Percentiles rank a stretch among this genome's conserved stretches.
Evolutionary conservation across 768 basidiomycete genomes (phyloP).

Genomic region (Tricholomella constricta): DNA sequence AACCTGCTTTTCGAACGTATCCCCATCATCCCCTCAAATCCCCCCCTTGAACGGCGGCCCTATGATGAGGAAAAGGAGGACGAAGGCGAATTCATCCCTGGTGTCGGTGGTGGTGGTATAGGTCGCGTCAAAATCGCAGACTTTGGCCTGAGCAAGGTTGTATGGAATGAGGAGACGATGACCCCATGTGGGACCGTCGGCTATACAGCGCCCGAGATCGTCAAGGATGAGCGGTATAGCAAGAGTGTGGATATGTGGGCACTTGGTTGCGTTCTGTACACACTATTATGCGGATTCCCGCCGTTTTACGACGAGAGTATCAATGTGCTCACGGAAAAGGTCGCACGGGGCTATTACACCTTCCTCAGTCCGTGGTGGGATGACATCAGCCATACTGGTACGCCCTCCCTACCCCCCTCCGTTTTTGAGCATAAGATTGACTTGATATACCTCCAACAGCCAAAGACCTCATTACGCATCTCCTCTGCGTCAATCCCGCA

Average conservation of each 20-base stretch:
- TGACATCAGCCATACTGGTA: conserved; percentile 82
- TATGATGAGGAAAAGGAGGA: conserved; percentile 99
- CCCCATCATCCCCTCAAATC: conserved; percentile 85
- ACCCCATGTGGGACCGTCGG: conserved; percentile 99
- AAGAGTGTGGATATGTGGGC: conserved; percentile 99
- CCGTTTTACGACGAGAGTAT: conserved; percentile 99
- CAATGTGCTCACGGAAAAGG: conserved; percentile 96
- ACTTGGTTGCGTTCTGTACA: conserved; percentile 98
- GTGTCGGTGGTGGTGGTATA: conserved; percentile 94
- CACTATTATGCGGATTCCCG: conserved; percentile 94
- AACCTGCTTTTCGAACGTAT: conserved; percentile 94
- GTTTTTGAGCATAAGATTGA: too few relatives aligned
- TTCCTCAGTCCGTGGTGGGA: conserved; percentile 99
- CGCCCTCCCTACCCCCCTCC: too few relatives aligned
- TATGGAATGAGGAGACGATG: conserved; percentile 99
- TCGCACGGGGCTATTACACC: conserved; percentile 95
- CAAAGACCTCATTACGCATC: conserved; percentile 92
- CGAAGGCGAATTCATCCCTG: conserved; percentile 93
- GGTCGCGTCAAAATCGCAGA: conserved; percentile 99
- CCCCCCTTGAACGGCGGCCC: conserved; percentile 64
- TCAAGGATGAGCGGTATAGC: conserved; percentile 96
- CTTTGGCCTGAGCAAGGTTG: conserved; percentile 95
- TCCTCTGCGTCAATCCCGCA: conserved; percentile 93
- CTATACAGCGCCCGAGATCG: conserved; percentile 99
- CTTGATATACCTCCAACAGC: conserved; percentile 50